Evolutionary conservation across 2,329 filamentous ascomycete genomes (phyloP).

Genomic region (Botrytis deweyae): DNA sequence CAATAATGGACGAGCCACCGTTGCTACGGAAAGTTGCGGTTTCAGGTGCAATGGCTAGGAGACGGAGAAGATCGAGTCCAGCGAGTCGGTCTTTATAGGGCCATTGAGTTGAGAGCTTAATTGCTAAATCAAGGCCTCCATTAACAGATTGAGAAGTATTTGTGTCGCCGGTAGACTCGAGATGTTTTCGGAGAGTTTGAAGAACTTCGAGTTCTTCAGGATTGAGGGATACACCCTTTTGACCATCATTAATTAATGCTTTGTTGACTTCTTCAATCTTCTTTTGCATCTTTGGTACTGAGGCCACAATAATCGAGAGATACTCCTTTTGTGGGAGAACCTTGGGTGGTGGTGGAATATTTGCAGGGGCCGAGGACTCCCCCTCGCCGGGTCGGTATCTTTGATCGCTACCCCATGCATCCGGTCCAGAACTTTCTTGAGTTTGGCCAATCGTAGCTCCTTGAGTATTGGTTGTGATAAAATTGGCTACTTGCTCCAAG

Average conservation of each 20-base stretch:
- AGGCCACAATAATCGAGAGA: constrained; percentile 72
- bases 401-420: constrained; percentile 76
- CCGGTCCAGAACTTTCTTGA: constrained; percentile 46
- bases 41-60: constrained; percentile 67
- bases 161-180: constrained; percentile 53
- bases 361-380: constrained; percentile 48
- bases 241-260: constrained; percentile 66
- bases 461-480: constrained; percentile 86
- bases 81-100: constrained; percentile 77
- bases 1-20: constrained; percentile 56
- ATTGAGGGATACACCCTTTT: constrained; percentile 73
- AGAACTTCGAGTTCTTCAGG: constrained; percentile 67
- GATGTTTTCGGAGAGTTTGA: constrained; percentile 56
- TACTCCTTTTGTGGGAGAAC: constrained; percentile 78
- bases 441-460: constrained; percentile 76
- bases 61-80: constrained; percentile 82
- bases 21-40: constrained; percentile 61
- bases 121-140: constrained; percentile 59
- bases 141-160: constrained; percentile 48
- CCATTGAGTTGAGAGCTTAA: constrained; percentile 77
- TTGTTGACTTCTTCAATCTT: constrained; percentile 76
- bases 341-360: constrained; percentile 47
- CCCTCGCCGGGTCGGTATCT: constrained; percentile 78
- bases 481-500: constrained; percentile 87
- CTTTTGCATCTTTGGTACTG: constrained; percentile 68